phyloP scores from a whole-genome alignment of 1,284 basidiomycete genomes.

The Trichosporon sp. region DNA sequence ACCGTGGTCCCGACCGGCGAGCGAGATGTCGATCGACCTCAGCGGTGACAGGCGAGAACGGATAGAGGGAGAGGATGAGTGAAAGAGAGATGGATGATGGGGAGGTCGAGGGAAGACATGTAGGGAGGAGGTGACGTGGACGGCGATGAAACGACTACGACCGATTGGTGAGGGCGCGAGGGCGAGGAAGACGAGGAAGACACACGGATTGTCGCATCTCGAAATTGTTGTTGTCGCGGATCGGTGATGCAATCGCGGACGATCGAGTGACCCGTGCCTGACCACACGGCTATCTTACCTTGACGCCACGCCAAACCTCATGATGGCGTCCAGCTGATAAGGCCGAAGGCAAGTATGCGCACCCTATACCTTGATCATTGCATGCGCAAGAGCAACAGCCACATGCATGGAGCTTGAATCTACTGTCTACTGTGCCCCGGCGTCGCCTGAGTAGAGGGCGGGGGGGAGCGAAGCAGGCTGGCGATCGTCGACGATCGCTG shows the following conservation, averaged over 20 bases:
- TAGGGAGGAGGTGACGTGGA: neutral
- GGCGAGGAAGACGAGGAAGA: conserved; percentile 1
- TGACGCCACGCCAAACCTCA: neutral
- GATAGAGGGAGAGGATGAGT: neutral
- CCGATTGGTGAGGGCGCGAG: neutral
- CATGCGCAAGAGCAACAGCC: too few relatives aligned
- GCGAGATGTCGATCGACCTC: neutral
- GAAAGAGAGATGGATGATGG: neutral
- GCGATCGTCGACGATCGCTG: too few relatives aligned
- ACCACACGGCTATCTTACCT: neutral
- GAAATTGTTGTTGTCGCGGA: neutral
- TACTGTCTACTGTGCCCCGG: too few relatives aligned
- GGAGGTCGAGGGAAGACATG: neutral
- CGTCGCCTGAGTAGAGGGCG: too few relatives aligned
- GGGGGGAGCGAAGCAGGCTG: too few relatives aligned
- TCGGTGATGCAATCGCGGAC: neutral
- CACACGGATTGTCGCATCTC: neutral
- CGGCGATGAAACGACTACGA: neutral
- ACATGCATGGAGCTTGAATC: too few relatives aligned
- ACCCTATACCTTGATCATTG: too few relatives aligned
- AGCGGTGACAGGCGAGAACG: neutral
- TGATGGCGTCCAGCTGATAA: neutral
- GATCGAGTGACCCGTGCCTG: neutral
- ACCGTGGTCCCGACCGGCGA: too few relatives aligned
- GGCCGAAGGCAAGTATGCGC: too few relatives aligned